Evolutionary conservation across 306 rosid genomes (phyloP), one percentile per base, ranked within the genome.

Genomic region (Quercus bicolor): DNA sequence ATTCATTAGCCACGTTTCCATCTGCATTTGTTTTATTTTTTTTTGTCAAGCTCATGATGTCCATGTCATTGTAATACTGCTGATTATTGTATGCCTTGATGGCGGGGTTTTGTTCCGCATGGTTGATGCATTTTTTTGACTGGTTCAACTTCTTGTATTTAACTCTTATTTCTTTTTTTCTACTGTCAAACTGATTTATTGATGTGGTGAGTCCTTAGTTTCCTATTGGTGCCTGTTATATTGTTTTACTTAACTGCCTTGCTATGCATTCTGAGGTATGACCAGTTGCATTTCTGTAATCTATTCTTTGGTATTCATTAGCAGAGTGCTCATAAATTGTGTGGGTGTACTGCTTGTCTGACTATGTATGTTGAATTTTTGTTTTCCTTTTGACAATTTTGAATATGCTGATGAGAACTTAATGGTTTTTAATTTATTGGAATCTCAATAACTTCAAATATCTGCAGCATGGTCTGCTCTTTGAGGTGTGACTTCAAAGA

Each of bases 1-100:
- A 82, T 66, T 88, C 92, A 20, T 83, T 84, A 53, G 86, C 89
- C 45, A 70, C 76, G 78, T 81, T 84, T 69, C 79, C 84, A 19
- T 56, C 69, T 69, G 83, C 87, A 2, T 64, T 89, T 23, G 37
- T 90, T 78, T 76, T 80, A 52, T 71, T 88, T 72, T 72, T 88
- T 74, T 40, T 82, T 31, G 85, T 76, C 73, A 85, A 86, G 82
- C 82, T 87, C 66, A 26, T 84, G 70, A 77, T 81, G 34, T 72
- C 87, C 43, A 70, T 70, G 79, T 87, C 81, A 68, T 85, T 83
- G 87, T 92, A 77, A 88, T 82, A 80, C 79, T 70, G 72, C 74
- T 80, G 53, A 60, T 84, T 81, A 21, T 77, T 80, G 74, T 77
- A 54, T 43, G 65, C 73, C 31, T 40, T 26, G 24, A 54, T 51